These are phyloP conservation scores for Leptodermis oblonga DNA, from an alignment of 257 asterid species.

Conservation along the genomic window DNA sequence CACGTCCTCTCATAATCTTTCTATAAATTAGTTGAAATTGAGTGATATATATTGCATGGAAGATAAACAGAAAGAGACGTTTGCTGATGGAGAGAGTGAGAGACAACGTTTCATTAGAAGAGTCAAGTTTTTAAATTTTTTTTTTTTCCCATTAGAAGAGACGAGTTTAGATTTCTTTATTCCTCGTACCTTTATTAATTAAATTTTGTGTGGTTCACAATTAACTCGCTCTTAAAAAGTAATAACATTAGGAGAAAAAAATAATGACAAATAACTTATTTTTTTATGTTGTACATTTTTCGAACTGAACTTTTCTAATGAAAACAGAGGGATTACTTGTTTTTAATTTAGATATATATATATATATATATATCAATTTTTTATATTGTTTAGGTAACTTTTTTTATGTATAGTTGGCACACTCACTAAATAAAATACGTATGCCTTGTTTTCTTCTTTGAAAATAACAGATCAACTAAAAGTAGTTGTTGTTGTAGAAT, in stretches of 20 bases:
- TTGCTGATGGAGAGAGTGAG: constrained; percentile 11
- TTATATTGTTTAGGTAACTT: constrained; percentile 25
- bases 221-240: neutral
- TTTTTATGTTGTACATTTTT: no score
- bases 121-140: neutral
- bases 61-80: constrained; percentile 14
- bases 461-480: constrained; percentile 29
- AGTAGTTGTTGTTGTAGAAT: constrained; percentile 22
- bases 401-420: constrained; percentile 19
- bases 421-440: neutral
- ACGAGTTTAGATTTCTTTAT: no score
- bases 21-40: neutral
- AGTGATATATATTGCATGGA: neutral
- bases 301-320: no score
- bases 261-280: no score
- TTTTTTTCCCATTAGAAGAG: neutral
- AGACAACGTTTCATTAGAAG: no score
- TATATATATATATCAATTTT: no score
- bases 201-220: no score
- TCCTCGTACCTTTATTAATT: no score
- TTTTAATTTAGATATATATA: no score
- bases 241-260: no score
- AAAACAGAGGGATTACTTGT: no score
- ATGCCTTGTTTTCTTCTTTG: constrained; percentile 27
- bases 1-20: neutral